A percentile compares a stretch with the other conserved stretches of the same genome.
These are phyloP conservation scores for Ophiostoma sp. DNA, from an alignment of 2,329 filamentous ascomycete species.

Conservation along the genomic window DNA sequence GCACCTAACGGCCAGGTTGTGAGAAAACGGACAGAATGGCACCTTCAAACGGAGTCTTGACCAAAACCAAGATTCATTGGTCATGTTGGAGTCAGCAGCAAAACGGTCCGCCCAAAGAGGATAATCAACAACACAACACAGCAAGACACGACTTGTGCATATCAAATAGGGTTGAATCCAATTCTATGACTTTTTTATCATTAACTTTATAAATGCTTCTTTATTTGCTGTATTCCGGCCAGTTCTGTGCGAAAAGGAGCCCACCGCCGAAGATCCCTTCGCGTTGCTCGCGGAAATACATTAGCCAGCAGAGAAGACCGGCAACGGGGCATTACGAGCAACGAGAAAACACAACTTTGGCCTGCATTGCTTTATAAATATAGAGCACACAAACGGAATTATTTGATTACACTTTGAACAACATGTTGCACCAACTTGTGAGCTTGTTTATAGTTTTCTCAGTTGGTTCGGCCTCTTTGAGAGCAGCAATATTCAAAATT, in stretches of 20 bases:
- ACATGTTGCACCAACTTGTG: not conserved
- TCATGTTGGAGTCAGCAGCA: not conserved
- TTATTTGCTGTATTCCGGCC: not conserved
- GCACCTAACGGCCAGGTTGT: constrained; percentile 4
- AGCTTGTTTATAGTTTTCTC: not conserved
- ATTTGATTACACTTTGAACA: not conserved
- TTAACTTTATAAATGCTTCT: not conserved
- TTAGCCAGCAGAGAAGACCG: not conserved
- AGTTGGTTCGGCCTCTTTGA: not conserved
- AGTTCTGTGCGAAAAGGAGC: not conserved
- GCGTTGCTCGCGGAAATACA: not conserved
- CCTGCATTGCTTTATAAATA: not conserved
- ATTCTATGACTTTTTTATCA: not conserved
- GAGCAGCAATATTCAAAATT: not conserved
- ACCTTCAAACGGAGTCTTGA: constrained; percentile 2
- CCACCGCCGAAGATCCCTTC: not conserved
- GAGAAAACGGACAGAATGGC: constrained; percentile 13
- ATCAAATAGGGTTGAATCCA: too few species aligned
- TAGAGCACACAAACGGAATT: not conserved
- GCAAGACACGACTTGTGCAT: not conserved
- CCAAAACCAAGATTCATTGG: not conserved
- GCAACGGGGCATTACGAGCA: not conserved
- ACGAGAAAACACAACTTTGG: not conserved
- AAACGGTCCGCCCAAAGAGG: constrained; percentile 11
- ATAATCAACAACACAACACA: constrained; percentile 2